Evolutionary conservation across 1,139 yeast species (phyloP).

Genomic region (Candida tetrigidarum): DNA sequence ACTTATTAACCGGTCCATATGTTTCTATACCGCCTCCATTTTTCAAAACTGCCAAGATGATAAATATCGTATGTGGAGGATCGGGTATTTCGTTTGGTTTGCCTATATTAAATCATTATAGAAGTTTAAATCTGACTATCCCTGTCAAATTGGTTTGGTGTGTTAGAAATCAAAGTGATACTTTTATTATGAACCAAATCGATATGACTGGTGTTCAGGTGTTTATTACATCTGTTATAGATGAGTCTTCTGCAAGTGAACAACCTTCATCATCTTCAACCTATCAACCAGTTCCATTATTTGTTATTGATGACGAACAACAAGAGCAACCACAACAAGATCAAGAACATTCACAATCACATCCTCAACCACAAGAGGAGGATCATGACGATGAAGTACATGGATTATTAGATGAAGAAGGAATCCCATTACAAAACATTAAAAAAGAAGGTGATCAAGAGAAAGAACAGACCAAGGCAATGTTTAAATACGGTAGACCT

Average conservation of each 20-base stretch:
- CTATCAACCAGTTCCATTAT: constrained; percentile 13
- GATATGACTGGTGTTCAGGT: constrained; percentile 21
- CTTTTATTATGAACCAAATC: constrained; percentile 23
- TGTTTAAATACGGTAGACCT: constrained; percentile 42
- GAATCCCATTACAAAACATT: constrained; percentile 4
- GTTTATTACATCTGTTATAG: constrained; percentile 21
- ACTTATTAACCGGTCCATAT: constrained; percentile 33
- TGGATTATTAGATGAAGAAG: constrained; percentile 20
- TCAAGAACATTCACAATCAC: too few species aligned
- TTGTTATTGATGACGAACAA: constrained; percentile 18
- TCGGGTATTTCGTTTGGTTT: constrained; percentile 82
- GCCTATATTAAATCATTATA: constrained; percentile 53
- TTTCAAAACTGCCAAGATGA: constrained; percentile 50
- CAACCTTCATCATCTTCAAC: constrained; percentile 6
- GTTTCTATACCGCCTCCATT: constrained; percentile 30
- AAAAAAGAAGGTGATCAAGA: constrained; percentile 12
- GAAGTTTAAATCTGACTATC: constrained; percentile 13
- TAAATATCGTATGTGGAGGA: constrained; percentile 78
- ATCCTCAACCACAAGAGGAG: constrained; percentile 11
- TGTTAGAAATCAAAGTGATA: constrained; percentile 34
- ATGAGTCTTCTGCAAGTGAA: constrained; percentile 6
- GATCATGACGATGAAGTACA: constrained; percentile 17
- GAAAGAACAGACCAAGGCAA: constrained; percentile 17
- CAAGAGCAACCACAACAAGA: constrained; percentile 6
- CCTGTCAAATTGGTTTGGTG: constrained; percentile 53